phyloP scores from a whole-genome alignment of 768 basidiomycete genomes.

The Plicaturopsis crispa region DNA sequence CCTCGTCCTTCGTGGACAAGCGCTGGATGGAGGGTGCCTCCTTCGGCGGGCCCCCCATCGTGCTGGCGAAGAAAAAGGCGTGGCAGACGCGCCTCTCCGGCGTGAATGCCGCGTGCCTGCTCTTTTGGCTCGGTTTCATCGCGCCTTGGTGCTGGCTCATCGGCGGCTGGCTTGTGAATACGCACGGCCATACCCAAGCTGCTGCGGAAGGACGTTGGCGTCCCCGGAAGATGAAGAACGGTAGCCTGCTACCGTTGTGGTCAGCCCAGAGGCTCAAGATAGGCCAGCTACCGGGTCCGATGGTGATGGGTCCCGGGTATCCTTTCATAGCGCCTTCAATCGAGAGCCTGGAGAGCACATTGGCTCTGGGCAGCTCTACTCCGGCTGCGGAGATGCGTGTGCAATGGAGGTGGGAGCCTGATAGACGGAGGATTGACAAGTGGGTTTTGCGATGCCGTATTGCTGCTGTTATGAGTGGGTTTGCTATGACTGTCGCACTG shows the following conservation, averaged over 20 bases:
- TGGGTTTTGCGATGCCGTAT: constrained; percentile 49
- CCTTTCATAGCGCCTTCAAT: constrained; percentile 52
- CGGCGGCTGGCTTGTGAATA: constrained; percentile 64
- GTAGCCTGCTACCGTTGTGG: constrained; percentile 25
- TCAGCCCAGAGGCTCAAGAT: constrained; percentile 9
- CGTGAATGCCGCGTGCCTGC: constrained; percentile 40
- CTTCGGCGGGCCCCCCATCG: constrained; percentile 25
- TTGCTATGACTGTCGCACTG: constrained; percentile 49
- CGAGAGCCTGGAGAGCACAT: constrained; percentile 19
- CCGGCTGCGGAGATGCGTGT: constrained; percentile 36
- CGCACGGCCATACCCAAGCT: constrained; percentile 37
- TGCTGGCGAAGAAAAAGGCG: constrained; percentile 24
- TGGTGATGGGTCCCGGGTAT: constrained; percentile 46
- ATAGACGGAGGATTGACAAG: constrained; percentile 46
- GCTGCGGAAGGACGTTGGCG: constrained; percentile 40
- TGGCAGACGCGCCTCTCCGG: constrained; percentile 14
- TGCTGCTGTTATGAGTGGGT: no score
- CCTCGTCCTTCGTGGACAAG: constrained; percentile 44
- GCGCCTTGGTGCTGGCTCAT: constrained; percentile 72
- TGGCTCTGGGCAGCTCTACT: constrained; percentile 32
- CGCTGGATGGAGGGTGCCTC: constrained; percentile 40
- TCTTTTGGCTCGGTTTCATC: constrained; percentile 74
- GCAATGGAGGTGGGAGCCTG: constrained; percentile 35
- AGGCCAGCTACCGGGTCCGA: constrained; percentile 15
- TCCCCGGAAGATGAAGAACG: constrained; percentile 29